Evolutionary conservation across 2,329 filamentous ascomycete genomes (phyloP).

Genomic region (Pestalotiopsis sp.): DNA sequence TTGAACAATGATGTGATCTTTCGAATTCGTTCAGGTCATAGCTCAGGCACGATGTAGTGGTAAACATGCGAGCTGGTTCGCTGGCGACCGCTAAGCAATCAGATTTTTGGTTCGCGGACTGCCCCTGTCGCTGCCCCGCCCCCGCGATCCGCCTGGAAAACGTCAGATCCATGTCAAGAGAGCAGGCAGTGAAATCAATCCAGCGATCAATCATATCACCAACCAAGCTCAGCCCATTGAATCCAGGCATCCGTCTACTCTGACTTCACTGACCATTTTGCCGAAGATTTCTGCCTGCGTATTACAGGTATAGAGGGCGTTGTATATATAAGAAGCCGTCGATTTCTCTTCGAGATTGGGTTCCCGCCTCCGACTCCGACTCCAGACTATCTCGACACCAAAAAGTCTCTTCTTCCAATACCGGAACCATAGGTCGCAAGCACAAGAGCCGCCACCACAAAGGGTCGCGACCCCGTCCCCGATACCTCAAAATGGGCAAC

Average conservation of each 20-base stretch:
- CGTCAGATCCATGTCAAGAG: background rate
- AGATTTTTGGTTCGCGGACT: too few species aligned
- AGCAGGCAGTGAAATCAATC: background rate
- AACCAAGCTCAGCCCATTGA: background rate
- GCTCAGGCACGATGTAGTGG: too few species aligned
- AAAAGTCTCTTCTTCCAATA: background rate
- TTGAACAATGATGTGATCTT: too few species aligned
- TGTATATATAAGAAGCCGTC: too few species aligned
- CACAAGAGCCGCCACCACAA: slow-evolving; percentile 9
- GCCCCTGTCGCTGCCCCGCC: background rate
- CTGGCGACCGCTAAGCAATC: too few species aligned
- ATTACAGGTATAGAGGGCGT: too few species aligned
- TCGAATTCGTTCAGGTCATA: too few species aligned
- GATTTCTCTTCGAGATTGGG: too few species aligned
- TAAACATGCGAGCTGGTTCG: too few species aligned
- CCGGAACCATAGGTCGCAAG: background rate
- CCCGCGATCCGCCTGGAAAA: background rate
- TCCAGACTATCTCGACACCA: background rate
- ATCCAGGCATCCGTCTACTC: background rate
- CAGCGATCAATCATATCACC: background rate
- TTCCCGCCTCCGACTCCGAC: background rate
- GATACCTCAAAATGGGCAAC: slow-evolving; percentile 75
- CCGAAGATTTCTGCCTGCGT: background rate
- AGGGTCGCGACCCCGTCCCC: slow-evolving; percentile 18
- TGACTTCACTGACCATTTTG: background rate